phyloP scores from a whole-genome alignment of 2,329 filamentous ascomycete species.

The Fusarium aywerte region DNA sequence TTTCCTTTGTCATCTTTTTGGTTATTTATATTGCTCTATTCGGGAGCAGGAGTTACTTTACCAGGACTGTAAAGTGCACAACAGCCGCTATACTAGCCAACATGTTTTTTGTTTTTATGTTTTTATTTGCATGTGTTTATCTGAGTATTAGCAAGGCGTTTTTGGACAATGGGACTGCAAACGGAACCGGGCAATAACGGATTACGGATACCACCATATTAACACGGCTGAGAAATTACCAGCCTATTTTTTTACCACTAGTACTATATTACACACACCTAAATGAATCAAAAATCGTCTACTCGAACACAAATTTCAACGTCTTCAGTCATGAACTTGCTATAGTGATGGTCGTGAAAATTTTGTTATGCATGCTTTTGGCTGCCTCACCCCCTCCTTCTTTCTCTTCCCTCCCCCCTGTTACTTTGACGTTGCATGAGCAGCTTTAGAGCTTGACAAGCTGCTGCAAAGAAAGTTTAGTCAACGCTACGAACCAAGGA shows the following conservation, averaged over 20 bases:
- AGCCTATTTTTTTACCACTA: constrained; percentile 19
- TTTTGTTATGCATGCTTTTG: neutral
- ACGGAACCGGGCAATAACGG: constrained; percentile 23
- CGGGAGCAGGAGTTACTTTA: constrained; percentile 20
- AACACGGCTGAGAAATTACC: constrained; percentile 24
- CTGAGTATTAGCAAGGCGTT: constrained; percentile 38
- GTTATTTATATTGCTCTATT: neutral
- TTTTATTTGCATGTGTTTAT: constrained; percentile 7
- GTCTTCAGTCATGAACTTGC: neutral
- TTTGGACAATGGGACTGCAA: constrained; percentile 18
- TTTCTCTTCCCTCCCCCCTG: too few relatives aligned
- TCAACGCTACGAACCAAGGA: constrained; percentile 1
- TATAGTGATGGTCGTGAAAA: constrained; percentile 21
- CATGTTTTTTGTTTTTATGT: neutral
- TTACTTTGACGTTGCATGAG: constrained; percentile 1
- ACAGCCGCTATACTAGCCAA: constrained; percentile 26
- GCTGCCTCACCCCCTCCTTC: neutral
- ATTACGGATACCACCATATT: constrained; percentile 31
- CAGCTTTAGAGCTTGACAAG: neutral
- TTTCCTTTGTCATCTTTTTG: constrained; percentile 13
- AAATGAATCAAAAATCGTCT: constrained; percentile 19
- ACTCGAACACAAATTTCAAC: constrained; percentile 7
- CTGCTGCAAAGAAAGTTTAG: neutral
- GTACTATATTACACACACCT: constrained; percentile 21
- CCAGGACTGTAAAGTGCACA: constrained; percentile 11